Percentiles rank a stretch among this genome's conserved stretches.
phyloP scores from a whole-genome alignment of 202 grass and related monocot species.

The Dendrocalamus latiflorus region DNA sequence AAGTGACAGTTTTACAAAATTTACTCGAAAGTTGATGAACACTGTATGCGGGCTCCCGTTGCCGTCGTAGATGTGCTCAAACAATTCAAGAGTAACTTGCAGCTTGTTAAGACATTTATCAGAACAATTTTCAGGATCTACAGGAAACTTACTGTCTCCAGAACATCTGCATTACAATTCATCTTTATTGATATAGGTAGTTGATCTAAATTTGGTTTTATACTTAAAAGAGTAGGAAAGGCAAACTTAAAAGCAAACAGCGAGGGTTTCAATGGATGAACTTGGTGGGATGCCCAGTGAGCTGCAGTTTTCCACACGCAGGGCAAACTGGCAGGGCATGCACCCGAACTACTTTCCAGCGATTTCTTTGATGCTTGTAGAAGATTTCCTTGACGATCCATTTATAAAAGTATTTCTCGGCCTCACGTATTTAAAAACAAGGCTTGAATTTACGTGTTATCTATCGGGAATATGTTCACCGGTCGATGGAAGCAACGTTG shows the following conservation, averaged over 20 bases:
- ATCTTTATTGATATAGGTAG: too few species aligned
- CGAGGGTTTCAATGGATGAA: not conserved
- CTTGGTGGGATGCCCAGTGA: too few species aligned
- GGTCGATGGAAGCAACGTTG: not conserved
- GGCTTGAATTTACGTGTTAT: not conserved
- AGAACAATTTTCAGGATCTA: too few species aligned
- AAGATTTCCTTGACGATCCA: too few species aligned
- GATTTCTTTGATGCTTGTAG: too few species aligned
- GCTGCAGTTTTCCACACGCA: not conserved
- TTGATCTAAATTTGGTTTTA: not conserved
- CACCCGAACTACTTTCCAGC: too few species aligned
- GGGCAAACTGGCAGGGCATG: too few species aligned
- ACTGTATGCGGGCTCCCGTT: too few species aligned
- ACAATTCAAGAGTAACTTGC: not conserved
- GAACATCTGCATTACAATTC: not conserved
- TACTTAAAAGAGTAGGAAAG: not conserved
- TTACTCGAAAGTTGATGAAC: too few species aligned
- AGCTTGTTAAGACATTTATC: not conserved
- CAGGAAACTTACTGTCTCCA: too few species aligned
- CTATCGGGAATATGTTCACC: not conserved
- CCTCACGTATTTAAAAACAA: not conserved
- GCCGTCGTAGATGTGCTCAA: not conserved
- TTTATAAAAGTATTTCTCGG: not conserved
- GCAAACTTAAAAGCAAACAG: not conserved
- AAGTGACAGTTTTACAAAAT: too few species aligned